Conservation (phyloP, 768 basidiomycete species). For the Termitomyces sp. region DNA sequence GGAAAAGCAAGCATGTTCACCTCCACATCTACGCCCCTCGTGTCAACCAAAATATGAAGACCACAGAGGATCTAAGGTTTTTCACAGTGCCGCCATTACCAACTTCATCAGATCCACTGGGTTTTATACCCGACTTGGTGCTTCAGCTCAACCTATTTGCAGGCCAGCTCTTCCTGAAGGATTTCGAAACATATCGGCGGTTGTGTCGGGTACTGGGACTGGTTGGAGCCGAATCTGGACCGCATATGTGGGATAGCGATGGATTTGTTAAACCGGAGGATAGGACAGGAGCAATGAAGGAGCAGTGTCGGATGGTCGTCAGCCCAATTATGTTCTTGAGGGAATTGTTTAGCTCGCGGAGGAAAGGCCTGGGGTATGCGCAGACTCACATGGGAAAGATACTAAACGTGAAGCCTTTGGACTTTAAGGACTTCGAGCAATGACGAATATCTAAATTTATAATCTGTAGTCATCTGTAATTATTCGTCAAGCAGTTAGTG, state of each 20-base stretch:
- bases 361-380: conserved; percentile 32
- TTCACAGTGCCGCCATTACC: conserved; percentile 23
- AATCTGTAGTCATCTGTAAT: background rate
- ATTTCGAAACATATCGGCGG: conserved; percentile 25
- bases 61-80: conserved; percentile 33
- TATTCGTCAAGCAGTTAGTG: background rate
- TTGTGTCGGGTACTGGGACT: conserved; percentile 34
- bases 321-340: conserved; percentile 31
- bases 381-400: conserved; percentile 38
- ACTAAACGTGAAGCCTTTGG: conserved; percentile 22
- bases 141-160: conserved; percentile 38
- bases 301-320: conserved; percentile 22
- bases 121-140: conserved; percentile 10
- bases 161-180: conserved; percentile 37
- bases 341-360: conserved; percentile 27
- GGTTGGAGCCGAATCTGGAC: conserved; percentile 12
- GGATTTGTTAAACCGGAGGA: conserved; percentile 25
- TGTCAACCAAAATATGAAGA: conserved; percentile 24
- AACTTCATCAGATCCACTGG: conserved; percentile 11
- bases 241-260: conserved; percentile 18
- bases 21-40: conserved; percentile 40
- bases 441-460: background rate
- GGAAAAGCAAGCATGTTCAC: conserved; percentile 23
- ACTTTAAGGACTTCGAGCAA: conserved; percentile 20
- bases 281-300: conserved; percentile 12